These are phyloP conservation scores for Fraxinus platypoda DNA, from an alignment of 305 asterid genomes.

Conservation along the genomic window DNA sequence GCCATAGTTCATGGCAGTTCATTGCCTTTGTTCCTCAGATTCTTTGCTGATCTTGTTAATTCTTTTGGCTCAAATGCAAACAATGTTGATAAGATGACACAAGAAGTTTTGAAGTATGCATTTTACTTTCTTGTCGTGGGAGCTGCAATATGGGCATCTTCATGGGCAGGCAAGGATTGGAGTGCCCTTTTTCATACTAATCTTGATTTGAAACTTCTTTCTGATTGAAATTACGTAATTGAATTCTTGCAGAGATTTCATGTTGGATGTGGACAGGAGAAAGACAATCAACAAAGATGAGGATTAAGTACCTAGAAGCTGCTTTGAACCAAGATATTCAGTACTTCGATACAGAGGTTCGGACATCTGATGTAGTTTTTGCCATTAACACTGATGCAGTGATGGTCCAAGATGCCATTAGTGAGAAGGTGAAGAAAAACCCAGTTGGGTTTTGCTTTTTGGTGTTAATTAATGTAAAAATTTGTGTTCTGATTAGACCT, in stretches of 20 bases:
- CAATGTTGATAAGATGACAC: conserved; percentile 94
- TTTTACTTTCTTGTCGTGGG: conserved; percentile 98
- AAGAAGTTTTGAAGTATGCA: conserved; percentile 95
- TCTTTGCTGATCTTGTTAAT: conserved; percentile 98
- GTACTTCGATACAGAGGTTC: conserved; percentile 84
- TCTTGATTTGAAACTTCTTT: conserved; percentile 1
- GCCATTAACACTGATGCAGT: conserved; percentile 97
- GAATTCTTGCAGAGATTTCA: conserved; percentile 71
- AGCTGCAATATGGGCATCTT: conserved; percentile 99
- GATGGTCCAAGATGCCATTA: conserved; percentile 97
- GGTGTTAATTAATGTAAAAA: not conserved
- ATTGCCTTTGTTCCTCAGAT: conserved; percentile 88
- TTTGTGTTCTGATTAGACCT: conserved; percentile 17
- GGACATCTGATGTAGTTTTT: conserved; percentile 92
- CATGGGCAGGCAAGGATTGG: conserved; percentile 89
- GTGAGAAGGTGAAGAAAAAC: conserved; percentile 70
- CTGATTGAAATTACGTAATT: conserved; percentile 8
- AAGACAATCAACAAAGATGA: conserved; percentile 93
- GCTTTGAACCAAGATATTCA: conserved; percentile 93
- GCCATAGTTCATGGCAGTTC: conserved; percentile 95
- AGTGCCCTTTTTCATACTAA: not conserved
- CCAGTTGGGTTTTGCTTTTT: not conserved
- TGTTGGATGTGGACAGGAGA: conserved; percentile 99
- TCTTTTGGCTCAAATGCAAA: conserved; percentile 91
- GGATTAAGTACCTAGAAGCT: conserved; percentile 86